A percentile compares a stretch with the other conserved stretches of the same genome.
Conservation (phyloP, 1,284 basidiomycete genomes). For the Naganishia albida region DNA sequence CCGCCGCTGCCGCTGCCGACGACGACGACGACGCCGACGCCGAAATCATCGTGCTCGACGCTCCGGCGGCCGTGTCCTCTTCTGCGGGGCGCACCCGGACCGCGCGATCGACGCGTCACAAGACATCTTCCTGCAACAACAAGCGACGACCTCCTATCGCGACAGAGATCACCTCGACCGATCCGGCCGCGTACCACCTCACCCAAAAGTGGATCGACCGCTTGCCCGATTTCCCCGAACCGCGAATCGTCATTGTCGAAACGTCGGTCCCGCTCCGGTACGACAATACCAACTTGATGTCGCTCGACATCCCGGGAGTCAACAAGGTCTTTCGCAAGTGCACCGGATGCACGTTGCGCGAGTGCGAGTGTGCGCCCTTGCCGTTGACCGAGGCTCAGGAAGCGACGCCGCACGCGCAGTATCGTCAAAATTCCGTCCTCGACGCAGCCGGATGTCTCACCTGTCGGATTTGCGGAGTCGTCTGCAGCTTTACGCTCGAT, state of each 20-base stretch:
- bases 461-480: constrained; percentile 21
- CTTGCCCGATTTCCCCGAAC: not conserved
- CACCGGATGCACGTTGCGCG: constrained; percentile 23
- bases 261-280: constrained; percentile 22
- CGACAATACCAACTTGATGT: constrained; percentile 27
- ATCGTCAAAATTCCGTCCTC: constrained; percentile 21
- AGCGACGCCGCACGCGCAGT: constrained; percentile 8
- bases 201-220: constrained; percentile 25
- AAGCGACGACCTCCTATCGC: not conserved
- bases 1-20: not conserved
- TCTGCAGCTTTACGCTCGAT: constrained; percentile 24
- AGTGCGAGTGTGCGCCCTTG: constrained; percentile 18
- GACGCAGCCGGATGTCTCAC: constrained; percentile 27
- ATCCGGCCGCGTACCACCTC: constrained; percentile 12
- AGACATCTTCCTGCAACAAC: constrained; percentile 9
- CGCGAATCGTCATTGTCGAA: not conserved
- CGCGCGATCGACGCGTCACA: constrained; percentile 24
- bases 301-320: constrained; percentile 25
- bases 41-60: not conserved
- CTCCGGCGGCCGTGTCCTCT: constrained; percentile 12
- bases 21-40: not conserved
- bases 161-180: not conserved
- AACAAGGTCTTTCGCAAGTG: constrained; percentile 26
- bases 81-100: constrained; percentile 20
- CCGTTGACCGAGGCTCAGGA: constrained; percentile 3